Conservation (phyloP, 306 rosid genomes). For the Casuarina equisetifolia region DNA sequence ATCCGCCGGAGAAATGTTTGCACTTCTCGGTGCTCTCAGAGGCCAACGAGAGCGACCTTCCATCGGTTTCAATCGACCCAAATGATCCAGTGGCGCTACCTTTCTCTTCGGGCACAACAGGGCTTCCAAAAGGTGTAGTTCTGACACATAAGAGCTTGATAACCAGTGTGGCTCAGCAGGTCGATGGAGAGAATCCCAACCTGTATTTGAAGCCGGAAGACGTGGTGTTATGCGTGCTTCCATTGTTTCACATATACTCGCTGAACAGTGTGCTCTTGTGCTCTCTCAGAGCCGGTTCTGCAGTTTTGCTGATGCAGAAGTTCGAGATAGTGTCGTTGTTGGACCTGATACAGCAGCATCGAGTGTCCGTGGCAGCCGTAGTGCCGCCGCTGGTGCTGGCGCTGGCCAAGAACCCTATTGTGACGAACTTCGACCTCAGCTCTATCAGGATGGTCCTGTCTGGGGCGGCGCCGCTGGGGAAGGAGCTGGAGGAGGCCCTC, state of each 20-base stretch:
- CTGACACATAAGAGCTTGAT: conserved; percentile 69
- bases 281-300: conserved; percentile 66
- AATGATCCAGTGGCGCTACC: conserved; percentile 74
- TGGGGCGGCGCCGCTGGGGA: conserved; percentile 90
- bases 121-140: conserved; percentile 78
- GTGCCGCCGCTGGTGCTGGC: conserved; percentile 89
- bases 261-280: conserved; percentile 62
- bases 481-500: conserved; percentile 77
- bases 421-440: conserved; percentile 62
- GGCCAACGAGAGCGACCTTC: conserved; percentile 39
- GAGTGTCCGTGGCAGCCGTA: conserved; percentile 73
- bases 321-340: conserved; percentile 71
- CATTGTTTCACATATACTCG: conserved; percentile 78
- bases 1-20: conserved; percentile 63
- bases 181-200: conserved; percentile 86
- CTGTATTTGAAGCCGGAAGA: conserved; percentile 52
- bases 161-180: conserved; percentile 88
- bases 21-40: conserved; percentile 65
- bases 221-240: conserved; percentile 77
- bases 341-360: conserved; percentile 47
- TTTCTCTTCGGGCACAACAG: conserved; percentile 91
- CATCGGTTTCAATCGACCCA: conserved; percentile 34
- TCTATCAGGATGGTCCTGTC: conserved; percentile 64
- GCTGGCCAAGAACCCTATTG: conserved; percentile 67
- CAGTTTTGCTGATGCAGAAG: conserved; percentile 66